Base-by-base conservation (phyloP, 805 yeast genomes). In the Jamesozyma piceae region DNA sequence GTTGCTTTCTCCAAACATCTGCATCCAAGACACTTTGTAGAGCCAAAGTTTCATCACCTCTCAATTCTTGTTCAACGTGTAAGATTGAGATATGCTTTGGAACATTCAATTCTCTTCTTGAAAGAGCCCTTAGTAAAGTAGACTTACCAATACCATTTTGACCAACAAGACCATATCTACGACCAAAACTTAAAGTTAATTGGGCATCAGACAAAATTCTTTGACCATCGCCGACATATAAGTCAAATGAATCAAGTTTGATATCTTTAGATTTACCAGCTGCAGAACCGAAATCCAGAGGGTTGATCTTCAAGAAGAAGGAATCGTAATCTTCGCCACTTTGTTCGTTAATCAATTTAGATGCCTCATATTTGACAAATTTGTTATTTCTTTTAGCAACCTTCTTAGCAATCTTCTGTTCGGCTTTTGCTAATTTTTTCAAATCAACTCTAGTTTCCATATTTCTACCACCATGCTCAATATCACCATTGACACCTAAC, bases 131-230 rank as follows among this genome's bases (percentile, higher is more conserved):
- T 60, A 92, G 70, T 42, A 92, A 68, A 0, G 98, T 92, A 35
- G 97, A 89, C 64, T 92, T 92, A 80, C 99, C 99, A 53, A 92
- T 89, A 90, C 99, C 99, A 69, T 92, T 92, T 62, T 89, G 95
- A 65, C 99, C 99, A 35, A 92, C 96, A 41, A 92, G 68, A 77
- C 98, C 99, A 55, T 92, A 92, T 62, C 97, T 78, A 63, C 84
- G 87, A 43, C 98, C 98, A 61, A 81, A 81, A 24, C 95, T 80
- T 49, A 92, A 73, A 1, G 95, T 80, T 50, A 92, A 75, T 20
- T 88, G 74, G 22, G 97, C 82, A 62, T 89, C 94, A 35, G 90
- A 78, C 49, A 92, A 72, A 42, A 92, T 90, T 66, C 98, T 78
- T 64, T 84, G 82, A 48, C 97, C 97, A 45, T 85, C 94, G 46